Evolutionary conservation across 805 yeast species (phyloP), one percentile per base, ranked within the genome.

Genomic region (Monosporozyma siamensis): DNA sequence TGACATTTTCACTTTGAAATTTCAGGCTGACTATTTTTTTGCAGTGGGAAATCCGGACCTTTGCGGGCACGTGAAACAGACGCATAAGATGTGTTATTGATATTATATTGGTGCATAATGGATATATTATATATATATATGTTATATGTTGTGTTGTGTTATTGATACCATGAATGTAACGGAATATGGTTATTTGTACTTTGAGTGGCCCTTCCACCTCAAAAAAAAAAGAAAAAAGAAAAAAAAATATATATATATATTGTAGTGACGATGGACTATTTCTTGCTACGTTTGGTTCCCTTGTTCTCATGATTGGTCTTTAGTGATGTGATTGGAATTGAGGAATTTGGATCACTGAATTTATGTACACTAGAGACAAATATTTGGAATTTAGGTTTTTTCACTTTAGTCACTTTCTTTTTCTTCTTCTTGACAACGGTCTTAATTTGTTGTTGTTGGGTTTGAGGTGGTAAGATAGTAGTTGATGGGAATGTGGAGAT

Each of bases 371-470:
- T 56, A 6, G 66, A 60, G 23, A 61, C 63, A 34, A 61, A 59
- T 4, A 61, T 61, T 46, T 61, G 66, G 34, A 61, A 61, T 44
- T 59, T 58, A 8, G 63, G 60, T 42, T 59, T 57, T 42, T 54
- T 58, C 14, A 50, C 50, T 26, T 48, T 41, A 3, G 39, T 45
- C 35, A 50, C 53, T 34, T 55, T 58, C 9, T 44, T 46, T 36
- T 48, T 50, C 11, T 43, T 41, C 20, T 38, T 38, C 34, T 27
- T 20, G 32, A 41, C 25, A 21, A 31, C 32, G 5, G 18, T 21
- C 12, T 18, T 32, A 23, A 9, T 23, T 6, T 23, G 25, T 18
- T 14, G 17, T 18, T 18, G 22, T 32, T 32, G 35, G 17, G 35
- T 32, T 18, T 32, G 35, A 4, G 36, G 22, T 21, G 34, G 44